Evolutionary conservation across 169 alveolate species (phyloP).

Genomic region (Plasmodium falciparum): DNA sequence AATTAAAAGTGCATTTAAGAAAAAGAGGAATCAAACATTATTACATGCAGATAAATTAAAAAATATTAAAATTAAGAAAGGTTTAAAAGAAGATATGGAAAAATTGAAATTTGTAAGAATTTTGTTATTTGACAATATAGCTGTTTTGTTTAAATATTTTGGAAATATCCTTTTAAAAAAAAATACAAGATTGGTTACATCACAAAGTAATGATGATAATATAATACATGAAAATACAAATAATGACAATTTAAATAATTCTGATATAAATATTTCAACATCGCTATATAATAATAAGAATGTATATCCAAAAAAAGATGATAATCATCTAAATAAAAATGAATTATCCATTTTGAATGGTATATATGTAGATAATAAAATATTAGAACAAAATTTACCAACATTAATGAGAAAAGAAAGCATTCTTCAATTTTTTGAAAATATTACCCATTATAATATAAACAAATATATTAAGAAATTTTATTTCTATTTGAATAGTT

Average conservation of each 20-base stretch:
- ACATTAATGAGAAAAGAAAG: slow-evolving; percentile 37
- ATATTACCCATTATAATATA: slow-evolving; percentile 19
- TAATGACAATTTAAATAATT: too few species aligned
- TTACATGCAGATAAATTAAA: slow-evolving; percentile 16
- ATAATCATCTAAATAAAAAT: neutral
- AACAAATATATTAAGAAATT: slow-evolving; percentile 65
- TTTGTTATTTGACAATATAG: slow-evolving; percentile 39
- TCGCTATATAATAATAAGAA: neutral
- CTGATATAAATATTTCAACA: neutral
- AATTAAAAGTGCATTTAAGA: slow-evolving; percentile 9
- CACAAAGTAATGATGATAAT: too few species aligned
- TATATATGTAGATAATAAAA: slow-evolving; percentile 21
- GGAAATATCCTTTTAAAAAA: slow-evolving; percentile 53
- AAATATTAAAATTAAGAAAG: slow-evolving; percentile 41
- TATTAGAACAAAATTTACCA: slow-evolving; percentile 37
- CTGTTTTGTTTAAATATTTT: slow-evolving; percentile 36
- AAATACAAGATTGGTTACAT: neutral
- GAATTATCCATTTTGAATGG: slow-evolving; percentile 27
- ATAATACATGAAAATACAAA: too few species aligned
- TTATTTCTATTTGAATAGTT: slow-evolving; percentile 29
- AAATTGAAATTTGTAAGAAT: slow-evolving; percentile 42
- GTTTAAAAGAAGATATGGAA: slow-evolving; percentile 34
- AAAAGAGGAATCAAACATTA: slow-evolving; percentile 14
- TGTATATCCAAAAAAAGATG: neutral
- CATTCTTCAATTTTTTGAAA: slow-evolving; percentile 42